These are phyloP conservation scores for Lizonia empirigonia DNA, from an alignment of 2,329 filamentous ascomycete genomes.

Conservation along the genomic window DNA sequence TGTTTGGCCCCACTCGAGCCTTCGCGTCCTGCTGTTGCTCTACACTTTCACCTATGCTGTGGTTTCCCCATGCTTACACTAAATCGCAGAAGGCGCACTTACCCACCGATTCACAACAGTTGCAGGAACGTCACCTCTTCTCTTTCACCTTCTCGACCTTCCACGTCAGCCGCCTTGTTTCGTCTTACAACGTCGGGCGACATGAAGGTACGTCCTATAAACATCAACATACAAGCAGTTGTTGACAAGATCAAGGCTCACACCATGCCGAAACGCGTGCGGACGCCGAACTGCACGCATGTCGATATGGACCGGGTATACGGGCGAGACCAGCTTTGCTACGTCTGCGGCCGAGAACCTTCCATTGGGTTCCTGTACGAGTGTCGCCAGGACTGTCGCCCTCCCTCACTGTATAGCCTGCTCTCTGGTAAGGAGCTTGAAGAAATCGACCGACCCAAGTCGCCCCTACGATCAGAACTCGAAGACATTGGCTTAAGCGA, in stretches of 20 bases:
- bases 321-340: conserved; percentile 58
- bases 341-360: conserved; percentile 61
- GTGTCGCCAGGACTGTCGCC: conserved; percentile 66
- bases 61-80: conserved; percentile 9
- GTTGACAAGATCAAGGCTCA: conserved; percentile 28
- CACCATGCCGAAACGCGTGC: conserved; percentile 27
- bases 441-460: conserved; percentile 17
- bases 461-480: conserved; percentile 34
- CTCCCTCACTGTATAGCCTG: conserved; percentile 14
- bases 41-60: conserved; percentile 11
- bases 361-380: conserved; percentile 74
- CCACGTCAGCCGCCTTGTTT: background rate
- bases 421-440: conserved; percentile 1
- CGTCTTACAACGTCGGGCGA: background rate
- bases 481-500: conserved; percentile 38
- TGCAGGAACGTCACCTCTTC: background rate
- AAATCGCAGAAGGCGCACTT: conserved; percentile 12
- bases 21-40: background rate
- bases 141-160: conserved; percentile 2
- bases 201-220: conserved; percentile 3
- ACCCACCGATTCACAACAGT: background rate
- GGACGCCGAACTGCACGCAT: conserved; percentile 64
- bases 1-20: background rate
- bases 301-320: conserved; percentile 71
- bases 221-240: background rate